Conservation (phyloP, 306 rosid genomes). For the Citrullus amarus region DNA sequence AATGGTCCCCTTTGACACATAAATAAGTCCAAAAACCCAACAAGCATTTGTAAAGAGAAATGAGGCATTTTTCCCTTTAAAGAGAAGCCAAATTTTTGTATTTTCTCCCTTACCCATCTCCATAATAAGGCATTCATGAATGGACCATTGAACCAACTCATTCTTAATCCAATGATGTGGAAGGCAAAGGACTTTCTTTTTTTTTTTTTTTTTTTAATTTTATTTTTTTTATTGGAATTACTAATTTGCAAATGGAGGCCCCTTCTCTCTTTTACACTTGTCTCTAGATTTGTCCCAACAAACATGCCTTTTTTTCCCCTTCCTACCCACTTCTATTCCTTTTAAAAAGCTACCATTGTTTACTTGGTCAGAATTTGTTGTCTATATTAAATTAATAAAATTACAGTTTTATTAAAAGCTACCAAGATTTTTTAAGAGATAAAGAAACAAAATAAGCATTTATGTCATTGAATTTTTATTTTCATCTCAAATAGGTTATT, state of each 20-base stretch:
- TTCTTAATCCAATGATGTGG: conserved; percentile 9
- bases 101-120: conserved; percentile 17
- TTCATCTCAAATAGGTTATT: no score
- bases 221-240: not conserved
- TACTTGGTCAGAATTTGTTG: not conserved
- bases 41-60: not conserved
- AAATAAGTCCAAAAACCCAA: not conserved
- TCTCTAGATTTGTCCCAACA: not conserved
- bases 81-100: conserved; percentile 22
- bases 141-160: conserved; percentile 14
- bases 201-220: not conserved
- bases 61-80: conserved; percentile 9
- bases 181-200: not conserved
- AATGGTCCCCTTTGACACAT: conserved; percentile 1
- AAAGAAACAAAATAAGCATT: no score
- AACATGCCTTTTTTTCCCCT: not conserved
- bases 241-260: not conserved
- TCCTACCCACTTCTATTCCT: not conserved
- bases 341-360: not conserved
- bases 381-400: not conserved
- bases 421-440: no score
- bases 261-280: not conserved
- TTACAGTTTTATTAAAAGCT: not conserved
- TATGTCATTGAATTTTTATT: no score
- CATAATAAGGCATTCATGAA: conserved; percentile 7